Base-by-base conservation (phyloP, 1,139 yeast genomes). In the Candida dubliniensis region DNA sequence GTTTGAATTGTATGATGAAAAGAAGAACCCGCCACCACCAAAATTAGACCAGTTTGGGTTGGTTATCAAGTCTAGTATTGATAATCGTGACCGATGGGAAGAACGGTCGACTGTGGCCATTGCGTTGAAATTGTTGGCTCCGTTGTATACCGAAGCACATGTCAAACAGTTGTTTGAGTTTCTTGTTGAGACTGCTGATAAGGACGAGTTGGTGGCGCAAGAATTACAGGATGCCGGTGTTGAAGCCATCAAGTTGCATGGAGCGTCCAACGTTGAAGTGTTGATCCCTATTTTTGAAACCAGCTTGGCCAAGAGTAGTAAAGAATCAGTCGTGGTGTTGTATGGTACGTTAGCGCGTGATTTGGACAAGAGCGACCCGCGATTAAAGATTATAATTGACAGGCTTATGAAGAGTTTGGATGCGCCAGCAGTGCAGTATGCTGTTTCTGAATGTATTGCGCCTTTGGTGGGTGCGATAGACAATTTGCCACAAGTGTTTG, bases 151-250 rank as follows among this genome's bases (percentile, higher is more conserved):
- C 0, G 52, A 54, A 14, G 49, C 60, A 1, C 58, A 73, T 10
- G 75, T 87, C 33, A 74, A 76, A 23, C 59, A 64, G 32, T 61
- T 87, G 14, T 79, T 88, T 57, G 63, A 68, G 26, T 83, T 87
- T 55, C 69, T 87, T 48, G 79, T 85, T 18, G 78, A 76, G 27
- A 76, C 79, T 40, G 85, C 90, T 0, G 98, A 91, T 58, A 74
- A 77, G 48, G 87, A 86, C 49, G 71, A 78, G 2, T 67, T 79
- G 43, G 96, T 89, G 3, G 81, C 93, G 47, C 87, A 83, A 51
- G 95, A 87, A 59, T 76, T 91, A 61, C 90, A 89, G 58, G 93
- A 85, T 47, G 95, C 96, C n/a, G 99, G 96, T 45, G 75, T 85
- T 46, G 81, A 77, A 35, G 74, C 88, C 33, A 81, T 93, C 43